Conservation (phyloP, 169 alveolate species). For the Toxoplasma gondii region DNA sequence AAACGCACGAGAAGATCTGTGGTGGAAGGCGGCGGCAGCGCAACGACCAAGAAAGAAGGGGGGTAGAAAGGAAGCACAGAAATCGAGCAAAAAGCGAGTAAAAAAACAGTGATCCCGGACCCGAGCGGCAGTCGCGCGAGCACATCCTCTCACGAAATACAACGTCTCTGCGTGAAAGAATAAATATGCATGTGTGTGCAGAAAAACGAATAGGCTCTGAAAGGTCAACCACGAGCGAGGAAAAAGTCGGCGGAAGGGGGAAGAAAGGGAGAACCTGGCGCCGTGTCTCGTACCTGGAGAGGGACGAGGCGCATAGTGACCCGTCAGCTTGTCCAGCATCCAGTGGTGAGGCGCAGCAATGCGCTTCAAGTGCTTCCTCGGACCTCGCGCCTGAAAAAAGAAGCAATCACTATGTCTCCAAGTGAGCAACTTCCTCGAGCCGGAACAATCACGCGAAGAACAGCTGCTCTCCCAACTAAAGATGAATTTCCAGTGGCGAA, state of each 20-base stretch:
- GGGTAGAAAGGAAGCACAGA: no score
- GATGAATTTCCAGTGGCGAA: no score
- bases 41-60: no score
- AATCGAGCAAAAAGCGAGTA: no score
- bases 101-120: no score
- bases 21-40: not conserved
- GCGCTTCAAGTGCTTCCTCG: constrained; percentile 99
- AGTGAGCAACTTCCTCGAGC: not conserved
- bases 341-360: constrained; percentile 98
- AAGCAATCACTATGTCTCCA: not conserved
- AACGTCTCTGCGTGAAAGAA: no score
- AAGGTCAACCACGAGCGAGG: not conserved
- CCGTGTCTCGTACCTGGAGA: constrained; percentile 86
- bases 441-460: no score
- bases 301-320: constrained; percentile 92
- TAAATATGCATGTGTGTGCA: no score
- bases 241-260: not conserved
- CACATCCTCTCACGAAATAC: no score
- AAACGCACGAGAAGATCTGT: not conserved
- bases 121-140: no score
- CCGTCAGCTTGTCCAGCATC: constrained; percentile 98
- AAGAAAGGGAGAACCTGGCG: not conserved
- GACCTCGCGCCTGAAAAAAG: constrained; percentile 95
- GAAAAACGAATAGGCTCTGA: no score
- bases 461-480: no score